Conservation (phyloP, 257 asterid genomes). For the Petunia axillaris region DNA sequence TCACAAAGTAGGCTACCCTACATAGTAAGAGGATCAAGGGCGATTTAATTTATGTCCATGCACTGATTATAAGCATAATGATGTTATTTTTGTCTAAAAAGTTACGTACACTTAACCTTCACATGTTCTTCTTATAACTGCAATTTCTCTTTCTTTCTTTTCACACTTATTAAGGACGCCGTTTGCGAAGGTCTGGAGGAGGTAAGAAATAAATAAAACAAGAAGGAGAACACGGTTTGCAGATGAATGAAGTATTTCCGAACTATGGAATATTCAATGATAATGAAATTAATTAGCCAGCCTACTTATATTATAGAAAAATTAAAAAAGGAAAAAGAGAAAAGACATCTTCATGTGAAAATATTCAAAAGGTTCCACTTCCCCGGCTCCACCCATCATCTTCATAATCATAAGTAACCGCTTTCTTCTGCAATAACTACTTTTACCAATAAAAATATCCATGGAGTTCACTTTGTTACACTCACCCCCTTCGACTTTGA, state of each 20-base stretch:
- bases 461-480: background rate
- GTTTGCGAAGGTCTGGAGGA: too few relatives aligned
- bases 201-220: background rate
- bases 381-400: background rate
- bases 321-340: too few relatives aligned
- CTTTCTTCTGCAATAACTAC: background rate
- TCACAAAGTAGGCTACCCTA: too few relatives aligned
- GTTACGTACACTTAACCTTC: too few relatives aligned
- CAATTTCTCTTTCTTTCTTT: too few relatives aligned
- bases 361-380: background rate
- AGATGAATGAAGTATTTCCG: background rate
- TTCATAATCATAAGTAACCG: background rate
- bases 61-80: too few relatives aligned
- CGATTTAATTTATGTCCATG: too few relatives aligned
- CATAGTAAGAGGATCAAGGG: too few relatives aligned
- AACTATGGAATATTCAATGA: conserved; percentile 13
- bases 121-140: too few relatives aligned
- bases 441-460: background rate
- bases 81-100: too few relatives aligned
- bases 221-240: background rate
- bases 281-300: background rate
- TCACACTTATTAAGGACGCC: too few relatives aligned
- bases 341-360: background rate
- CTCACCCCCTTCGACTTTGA: background rate
- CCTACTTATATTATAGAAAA: background rate